phyloP scores from a whole-genome alignment of 2,329 filamentous ascomycete genomes.

The Huntiella savannae region DNA sequence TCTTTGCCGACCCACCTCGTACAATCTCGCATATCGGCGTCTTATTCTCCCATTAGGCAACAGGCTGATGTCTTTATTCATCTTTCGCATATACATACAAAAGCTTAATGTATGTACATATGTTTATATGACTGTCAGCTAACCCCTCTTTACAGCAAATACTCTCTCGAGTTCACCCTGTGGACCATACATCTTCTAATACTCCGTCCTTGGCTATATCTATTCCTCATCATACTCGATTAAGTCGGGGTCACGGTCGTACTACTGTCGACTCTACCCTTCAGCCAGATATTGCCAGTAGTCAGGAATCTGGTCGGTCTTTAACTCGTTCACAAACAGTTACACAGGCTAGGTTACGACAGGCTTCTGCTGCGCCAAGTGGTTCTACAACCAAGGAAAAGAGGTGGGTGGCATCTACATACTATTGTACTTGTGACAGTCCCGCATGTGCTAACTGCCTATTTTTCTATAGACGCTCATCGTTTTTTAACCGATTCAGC shows the following conservation, averaged over 20 bases:
- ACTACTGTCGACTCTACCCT: background rate
- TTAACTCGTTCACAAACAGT: conserved; percentile 1
- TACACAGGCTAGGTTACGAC: background rate
- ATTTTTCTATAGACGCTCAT: conserved; percentile 50
- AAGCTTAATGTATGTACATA: too few species aligned
- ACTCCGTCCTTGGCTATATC: background rate
- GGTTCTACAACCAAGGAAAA: conserved; percentile 32
- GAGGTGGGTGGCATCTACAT: conserved; percentile 31
- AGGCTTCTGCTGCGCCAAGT: background rate
- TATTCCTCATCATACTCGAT: conserved; percentile 1
- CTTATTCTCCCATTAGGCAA: background rate
- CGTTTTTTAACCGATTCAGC: conserved; percentile 66
- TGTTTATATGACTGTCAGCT: background rate
- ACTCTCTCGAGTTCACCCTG: conserved; percentile 3
- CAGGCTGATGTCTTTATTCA: background rate
- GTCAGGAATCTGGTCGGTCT: background rate
- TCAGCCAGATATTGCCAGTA: background rate
- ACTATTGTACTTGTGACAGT: background rate
- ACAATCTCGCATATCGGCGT: background rate
- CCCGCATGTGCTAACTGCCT: background rate
- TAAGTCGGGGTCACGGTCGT: background rate
- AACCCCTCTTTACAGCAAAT: conserved; percentile 4
- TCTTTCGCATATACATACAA: background rate
- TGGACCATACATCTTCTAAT: conserved; percentile 1
- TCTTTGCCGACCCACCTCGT: background rate